Conservation (phyloP, 345 rosid genomes). For the Clausena lansium region DNA sequence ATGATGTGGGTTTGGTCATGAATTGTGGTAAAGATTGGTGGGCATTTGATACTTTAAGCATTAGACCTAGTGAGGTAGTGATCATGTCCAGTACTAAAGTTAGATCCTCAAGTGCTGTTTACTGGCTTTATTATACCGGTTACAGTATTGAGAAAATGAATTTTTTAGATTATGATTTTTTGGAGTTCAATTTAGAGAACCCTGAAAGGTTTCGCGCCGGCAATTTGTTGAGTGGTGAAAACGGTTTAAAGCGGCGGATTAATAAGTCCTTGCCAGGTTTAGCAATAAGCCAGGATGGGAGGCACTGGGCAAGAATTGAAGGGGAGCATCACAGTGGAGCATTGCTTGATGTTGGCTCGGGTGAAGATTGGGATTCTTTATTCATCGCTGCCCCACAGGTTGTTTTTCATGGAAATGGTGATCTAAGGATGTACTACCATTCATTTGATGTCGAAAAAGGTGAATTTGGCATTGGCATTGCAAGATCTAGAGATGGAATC, state of each 20-base stretch:
- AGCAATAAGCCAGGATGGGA: constrained; percentile 84
- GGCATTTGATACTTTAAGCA: constrained; percentile 71
- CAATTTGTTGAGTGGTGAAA: constrained; percentile 13
- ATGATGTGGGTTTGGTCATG: constrained; percentile 76
- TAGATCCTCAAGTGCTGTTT: constrained; percentile 61
- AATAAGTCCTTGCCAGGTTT: constrained; percentile 65
- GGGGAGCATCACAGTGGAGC: constrained; percentile 87
- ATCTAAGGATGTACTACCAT: constrained; percentile 80
- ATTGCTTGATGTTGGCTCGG: constrained; percentile 70
- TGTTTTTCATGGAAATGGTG: constrained; percentile 60
- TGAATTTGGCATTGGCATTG: constrained; percentile 58
- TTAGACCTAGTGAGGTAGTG: constrained; percentile 67
- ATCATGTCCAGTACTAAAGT: constrained; percentile 70
- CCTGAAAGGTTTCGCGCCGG: constrained; percentile 45
- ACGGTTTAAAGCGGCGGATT: constrained; percentile 17
- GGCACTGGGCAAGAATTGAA: constrained; percentile 91
- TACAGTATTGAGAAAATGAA: constrained; percentile 46
- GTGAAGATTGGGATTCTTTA: constrained; percentile 74
- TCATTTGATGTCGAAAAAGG: constrained; percentile 57
- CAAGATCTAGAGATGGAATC: constrained; percentile 85
- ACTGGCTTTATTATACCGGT: constrained; percentile 85
- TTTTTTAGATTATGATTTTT: constrained; percentile 20
- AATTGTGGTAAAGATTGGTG: constrained; percentile 67
- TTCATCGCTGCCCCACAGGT: constrained; percentile 73
- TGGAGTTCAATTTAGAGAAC: constrained; percentile 31